phyloP scores from a whole-genome alignment of 1,284 basidiomycete species.

The Trametes hirsuta region DNA sequence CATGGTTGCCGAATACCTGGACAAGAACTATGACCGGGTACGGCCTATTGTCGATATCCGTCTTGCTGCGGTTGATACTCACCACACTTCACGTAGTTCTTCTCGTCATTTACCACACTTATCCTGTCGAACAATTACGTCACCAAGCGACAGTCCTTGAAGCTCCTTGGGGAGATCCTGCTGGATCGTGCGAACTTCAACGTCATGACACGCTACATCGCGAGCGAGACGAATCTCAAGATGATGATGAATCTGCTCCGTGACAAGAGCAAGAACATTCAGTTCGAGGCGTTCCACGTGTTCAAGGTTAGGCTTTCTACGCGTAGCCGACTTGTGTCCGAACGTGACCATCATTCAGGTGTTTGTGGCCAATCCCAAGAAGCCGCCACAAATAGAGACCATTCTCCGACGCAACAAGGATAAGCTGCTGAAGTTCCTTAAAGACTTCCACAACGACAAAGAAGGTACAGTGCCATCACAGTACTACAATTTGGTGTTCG shows the following conservation, averaged over 20 bases:
- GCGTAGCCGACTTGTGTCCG: not conserved
- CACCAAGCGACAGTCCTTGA: slow-evolving; percentile 98
- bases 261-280: slow-evolving; percentile 98
- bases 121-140: slow-evolving; percentile 96
- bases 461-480: slow-evolving; percentile 62
- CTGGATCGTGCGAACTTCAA: slow-evolving; percentile 97
- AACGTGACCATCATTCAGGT: slow-evolving; percentile 54
- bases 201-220: slow-evolving; percentile 99
- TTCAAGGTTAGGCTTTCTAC: slow-evolving; percentile 79
- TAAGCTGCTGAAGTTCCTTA: slow-evolving; percentile 87
- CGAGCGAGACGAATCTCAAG: slow-evolving; percentile 92
- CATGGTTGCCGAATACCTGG: slow-evolving; percentile 96
- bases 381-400: slow-evolving; percentile 91
- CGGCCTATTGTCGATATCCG: slow-evolving; percentile 30
- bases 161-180: slow-evolving; percentile 96
- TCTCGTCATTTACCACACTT: slow-evolving; percentile 91
- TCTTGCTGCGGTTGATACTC: slow-evolving; percentile 7
- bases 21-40: slow-evolving; percentile 95
- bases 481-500: not conserved
- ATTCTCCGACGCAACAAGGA: slow-evolving; percentile 95
- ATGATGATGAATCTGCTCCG: slow-evolving; percentile 99
- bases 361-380: slow-evolving; percentile 99
- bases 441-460: slow-evolving; percentile 97
- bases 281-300: slow-evolving; percentile 99
- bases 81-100: slow-evolving; percentile 66